Evolutionary conservation across 768 basidiomycete species (phyloP), one percentile per base, ranked within the genome.

Genomic region (Nidularia pulvinata): DNA sequence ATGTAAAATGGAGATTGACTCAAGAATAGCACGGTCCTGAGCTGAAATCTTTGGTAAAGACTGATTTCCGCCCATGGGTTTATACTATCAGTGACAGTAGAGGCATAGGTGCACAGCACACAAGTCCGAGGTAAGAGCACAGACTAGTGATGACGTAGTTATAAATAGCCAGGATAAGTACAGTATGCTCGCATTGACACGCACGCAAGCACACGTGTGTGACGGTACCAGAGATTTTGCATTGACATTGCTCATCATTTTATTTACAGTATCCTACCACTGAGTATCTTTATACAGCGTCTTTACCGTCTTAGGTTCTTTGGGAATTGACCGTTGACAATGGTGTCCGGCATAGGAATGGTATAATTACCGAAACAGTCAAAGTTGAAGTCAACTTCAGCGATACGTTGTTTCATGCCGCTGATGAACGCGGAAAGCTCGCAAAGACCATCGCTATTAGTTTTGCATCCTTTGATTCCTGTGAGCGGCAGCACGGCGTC

Each of bases 1-100:
- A 46, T 53, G 51, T 49, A 54, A 30, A 55, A 53, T 54, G 52
- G 19, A 59, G 22, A 80, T 91, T 67, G 58, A 98, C 96, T 98
- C 96, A 55, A 99, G 82, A 57, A 99, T 90, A 44, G 97, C 96
- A 58, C 89, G 84, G 70, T 99, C 97, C 65, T 95, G 95, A 32
- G 84, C 76, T 16, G 97, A 98, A 57, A 99, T 85, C 77, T 91
- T 97, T 47, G 93, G 93, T 34, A 79, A 69, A 36, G 90, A 91
- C 68, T 90, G 87, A 59, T 75, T 81, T 62, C 69, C 78, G 54
- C 89, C 89, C 89, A 91, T 91, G n/a, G n/a, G n/a, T n/a, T n/a
- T n/a, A n/a, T n/a, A n/a, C n/a, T n/a, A n/a, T n/a, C n/a, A n/a
- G n/a, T n/a, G n/a, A n/a, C n/a, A n/a, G n/a, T n/a, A n/a, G n/a